A percentile compares a stretch with the other conserved stretches of the same genome.
Evolutionary conservation across 495 filamentous ascomycete genomes (phyloP).

Genomic region (Ramalina intermedia): DNA sequence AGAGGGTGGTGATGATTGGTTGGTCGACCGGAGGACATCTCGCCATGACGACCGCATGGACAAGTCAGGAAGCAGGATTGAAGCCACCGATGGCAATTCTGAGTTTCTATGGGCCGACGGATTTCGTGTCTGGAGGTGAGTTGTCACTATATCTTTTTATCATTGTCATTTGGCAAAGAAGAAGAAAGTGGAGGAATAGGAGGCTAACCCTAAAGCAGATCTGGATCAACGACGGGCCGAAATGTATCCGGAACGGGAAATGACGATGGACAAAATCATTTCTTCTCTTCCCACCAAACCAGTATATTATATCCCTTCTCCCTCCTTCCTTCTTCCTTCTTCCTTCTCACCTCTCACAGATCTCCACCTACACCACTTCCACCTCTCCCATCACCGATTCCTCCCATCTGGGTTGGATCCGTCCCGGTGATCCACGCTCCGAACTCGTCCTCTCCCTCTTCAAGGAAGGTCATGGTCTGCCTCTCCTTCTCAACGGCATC

Average conservation of each 20-base stretch:
- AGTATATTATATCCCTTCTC: neutral
- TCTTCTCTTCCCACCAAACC: constrained; percentile 6
- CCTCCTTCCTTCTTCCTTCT: neutral
- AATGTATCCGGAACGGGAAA: constrained; percentile 4
- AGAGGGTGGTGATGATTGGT: constrained; percentile 33
- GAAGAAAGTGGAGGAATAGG: no score
- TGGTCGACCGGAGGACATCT: constrained; percentile 43
- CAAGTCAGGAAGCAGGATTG: constrained; percentile 15
- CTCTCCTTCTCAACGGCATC: constrained; percentile 19
- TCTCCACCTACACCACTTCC: neutral
- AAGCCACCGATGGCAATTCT: constrained; percentile 29
- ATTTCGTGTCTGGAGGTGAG: constrained; percentile 21
- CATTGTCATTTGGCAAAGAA: neutral
- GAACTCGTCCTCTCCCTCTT: constrained; percentile 25
- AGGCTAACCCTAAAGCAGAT: neutral
- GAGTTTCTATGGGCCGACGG: constrained; percentile 32
- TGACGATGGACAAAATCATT: constrained; percentile 6
- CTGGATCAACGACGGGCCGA: constrained; percentile 6
- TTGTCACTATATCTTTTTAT: neutral
- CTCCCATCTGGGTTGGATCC: constrained; percentile 11
- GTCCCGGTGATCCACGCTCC: constrained; percentile 21
- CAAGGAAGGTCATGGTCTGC: constrained; percentile 21
- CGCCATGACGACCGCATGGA: constrained; percentile 33
- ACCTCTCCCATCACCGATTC: constrained; percentile 5
- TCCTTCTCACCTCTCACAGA: neutral